Evolutionary conservation across 176 grass and related monocot genomes (phyloP).

Genomic region (Carex scoparia): DNA sequence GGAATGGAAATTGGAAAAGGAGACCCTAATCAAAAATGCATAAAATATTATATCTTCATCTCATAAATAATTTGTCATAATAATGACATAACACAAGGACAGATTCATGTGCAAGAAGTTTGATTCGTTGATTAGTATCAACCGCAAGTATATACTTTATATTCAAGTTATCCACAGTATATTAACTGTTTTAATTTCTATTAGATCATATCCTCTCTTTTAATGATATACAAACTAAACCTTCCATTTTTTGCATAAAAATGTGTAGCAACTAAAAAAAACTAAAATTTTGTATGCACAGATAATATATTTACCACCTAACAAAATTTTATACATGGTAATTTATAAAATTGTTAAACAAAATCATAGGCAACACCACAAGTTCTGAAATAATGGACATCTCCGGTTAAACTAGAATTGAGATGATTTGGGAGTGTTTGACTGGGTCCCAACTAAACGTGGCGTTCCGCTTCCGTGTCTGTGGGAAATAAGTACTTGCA

Average conservation of each 20-base stretch:
- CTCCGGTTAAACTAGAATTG: neutral
- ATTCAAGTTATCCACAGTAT: neutral
- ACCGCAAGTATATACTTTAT: conserved; percentile 7
- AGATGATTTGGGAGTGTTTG: neutral
- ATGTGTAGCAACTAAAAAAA: neutral
- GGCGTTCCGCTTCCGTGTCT: neutral
- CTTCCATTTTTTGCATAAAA: neutral
- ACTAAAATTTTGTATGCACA: neutral
- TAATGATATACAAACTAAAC: neutral
- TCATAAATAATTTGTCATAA: neutral
- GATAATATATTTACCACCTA: too few species aligned
- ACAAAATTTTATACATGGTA: too few species aligned
- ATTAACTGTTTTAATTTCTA: neutral
- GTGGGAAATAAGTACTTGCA: neutral
- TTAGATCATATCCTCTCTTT: neutral
- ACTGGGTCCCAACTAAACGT: neutral
- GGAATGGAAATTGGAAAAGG: neutral
- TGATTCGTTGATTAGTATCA: conserved; percentile 13
- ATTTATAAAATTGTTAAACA: too few species aligned
- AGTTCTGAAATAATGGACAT: neutral
- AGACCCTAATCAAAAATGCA: neutral
- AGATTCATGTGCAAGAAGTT: conserved; percentile 11
- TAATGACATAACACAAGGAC: neutral
- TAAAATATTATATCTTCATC: neutral
- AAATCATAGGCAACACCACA: neutral